Base-by-base conservation (phyloP, 2,329 filamentous ascomycete genomes). In the Epichloe festucae region DNA sequence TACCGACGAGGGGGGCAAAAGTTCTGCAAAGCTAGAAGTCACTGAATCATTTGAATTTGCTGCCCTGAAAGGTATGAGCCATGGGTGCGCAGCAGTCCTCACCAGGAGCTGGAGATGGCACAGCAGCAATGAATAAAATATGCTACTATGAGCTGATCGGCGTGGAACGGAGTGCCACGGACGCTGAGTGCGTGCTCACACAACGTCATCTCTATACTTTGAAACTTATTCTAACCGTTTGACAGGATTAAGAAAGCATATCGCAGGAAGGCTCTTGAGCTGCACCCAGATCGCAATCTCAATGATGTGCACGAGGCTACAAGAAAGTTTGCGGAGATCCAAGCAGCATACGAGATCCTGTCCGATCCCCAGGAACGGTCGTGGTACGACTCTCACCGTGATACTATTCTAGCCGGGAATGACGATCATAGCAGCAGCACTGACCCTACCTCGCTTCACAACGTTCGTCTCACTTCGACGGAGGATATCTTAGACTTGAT, bases 341-440 rank as follows among this genome's bases (percentile, higher is more conserved):
- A 96, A 66, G 79, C 89, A 38, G 93, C 93, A 46, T 95, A 98
- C 65, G 89, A 97, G 66, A 81, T 98, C n/a, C 78, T 98, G 1
- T 95, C 90, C 2, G 93, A 98, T 65, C 83, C 89, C 11, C 91
- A 98, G 65, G 93, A 98, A 67, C 82, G 93, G 59, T 85, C 90
- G 35, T 98, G 93, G 93, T 98, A 98, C 70, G 91, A 98, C 69
- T 89, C 89, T 3, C 93, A 98, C 64, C 84, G 89, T 54, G 84
- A 89, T 59, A 82, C 86, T 48, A 94, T 97, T 55, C 71, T 97
- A 55, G 78, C 79, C 34, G 85, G 84, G 40, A 75, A 79, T 52
- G 79, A 82, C 50, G 57, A 64, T 35, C 66, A 67, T 31, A 68
- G 67, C 19, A 68, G 31, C 31, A 67, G 65, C 19, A 68, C 70